phyloP scores from a whole-genome alignment of 2,329 filamentous ascomycete species.

The Apiospora koreana region DNA sequence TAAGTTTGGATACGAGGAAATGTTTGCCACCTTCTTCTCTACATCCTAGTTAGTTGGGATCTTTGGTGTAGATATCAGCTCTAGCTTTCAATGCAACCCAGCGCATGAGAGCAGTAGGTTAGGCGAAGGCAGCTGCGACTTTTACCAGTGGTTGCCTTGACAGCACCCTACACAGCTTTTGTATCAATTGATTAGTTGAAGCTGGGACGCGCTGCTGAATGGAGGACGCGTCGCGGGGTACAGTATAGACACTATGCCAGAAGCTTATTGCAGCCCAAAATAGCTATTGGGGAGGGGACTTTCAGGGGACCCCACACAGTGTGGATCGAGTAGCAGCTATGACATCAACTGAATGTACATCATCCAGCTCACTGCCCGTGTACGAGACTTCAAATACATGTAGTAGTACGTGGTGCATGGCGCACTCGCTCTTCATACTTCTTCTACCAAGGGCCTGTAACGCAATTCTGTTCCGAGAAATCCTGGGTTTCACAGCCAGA shows the following conservation, averaged over 20 bases:
- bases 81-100: too few relatives aligned
- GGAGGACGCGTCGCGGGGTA: neutral
- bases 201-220: neutral
- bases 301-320: constrained; percentile 5
- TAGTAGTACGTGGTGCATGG: neutral
- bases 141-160: neutral
- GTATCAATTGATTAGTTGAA: neutral
- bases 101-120: neutral
- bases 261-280: neutral
- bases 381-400: neutral
- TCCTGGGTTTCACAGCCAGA: neutral
- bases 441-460: neutral
- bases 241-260: neutral
- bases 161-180: too few relatives aligned
- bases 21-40: neutral
- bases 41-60: neutral
- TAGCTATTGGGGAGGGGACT: neutral
- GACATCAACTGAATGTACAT: constrained; percentile 1
- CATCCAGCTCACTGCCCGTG: neutral
- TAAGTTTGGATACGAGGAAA: neutral
- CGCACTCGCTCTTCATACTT: neutral
- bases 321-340: neutral
- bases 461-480: neutral
- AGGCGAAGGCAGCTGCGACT: neutral
- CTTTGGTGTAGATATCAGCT: neutral